Evolutionary conservation across 176 grass and related monocot species (phyloP), one percentile per base, ranked within the genome.

Genomic region (Zoysia japonica): DNA sequence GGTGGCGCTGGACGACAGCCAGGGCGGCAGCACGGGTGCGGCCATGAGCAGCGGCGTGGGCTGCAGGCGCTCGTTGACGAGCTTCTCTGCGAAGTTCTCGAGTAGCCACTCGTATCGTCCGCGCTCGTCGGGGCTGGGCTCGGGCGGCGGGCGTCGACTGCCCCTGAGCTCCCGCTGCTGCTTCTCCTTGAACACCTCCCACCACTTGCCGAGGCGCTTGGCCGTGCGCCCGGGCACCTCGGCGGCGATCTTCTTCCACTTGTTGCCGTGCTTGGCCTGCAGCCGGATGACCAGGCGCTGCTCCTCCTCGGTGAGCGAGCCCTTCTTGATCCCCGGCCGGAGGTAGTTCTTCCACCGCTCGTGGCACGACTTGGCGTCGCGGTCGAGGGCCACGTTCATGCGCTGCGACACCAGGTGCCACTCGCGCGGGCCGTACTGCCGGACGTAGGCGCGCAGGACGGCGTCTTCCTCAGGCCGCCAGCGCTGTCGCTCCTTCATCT

Each of bases 311-410:
- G 92, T 85, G 47, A 99, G 90, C 1, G 92, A 93, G 1, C 96
- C 96, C 44, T 99, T 99, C 84, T 99, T 99, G 82, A 96, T 96
- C 1, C 96, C 96, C 0, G 92, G 96, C 0, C 90, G 86, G 43
- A 96, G 96, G 79, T 99, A 99, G 86, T 99, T 99, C 90, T 99
- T 99, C 96, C 96, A 99, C 19, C 96, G 80, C 84, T 99, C 96
- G 1, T 89, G 84, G 85, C 96, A 99, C 36, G 96, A 99, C 54
- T 99, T 99, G 75, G 96, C 96, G 82, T 99, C 96, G 50, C 96
- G 83, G 59, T 93, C 74, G 4, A 99, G 88, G 10, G 82, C 64
- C 1, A 74, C 90, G 67, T 93, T 99, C 92, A 99, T 95, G 63
- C 96, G 96, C 88, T 95, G 92, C 39, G 90, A 83, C 20, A 99